Conservation (phyloP, 2,329 filamentous ascomycete genomes). For the Colletotrichum sansevieriae region DNA sequence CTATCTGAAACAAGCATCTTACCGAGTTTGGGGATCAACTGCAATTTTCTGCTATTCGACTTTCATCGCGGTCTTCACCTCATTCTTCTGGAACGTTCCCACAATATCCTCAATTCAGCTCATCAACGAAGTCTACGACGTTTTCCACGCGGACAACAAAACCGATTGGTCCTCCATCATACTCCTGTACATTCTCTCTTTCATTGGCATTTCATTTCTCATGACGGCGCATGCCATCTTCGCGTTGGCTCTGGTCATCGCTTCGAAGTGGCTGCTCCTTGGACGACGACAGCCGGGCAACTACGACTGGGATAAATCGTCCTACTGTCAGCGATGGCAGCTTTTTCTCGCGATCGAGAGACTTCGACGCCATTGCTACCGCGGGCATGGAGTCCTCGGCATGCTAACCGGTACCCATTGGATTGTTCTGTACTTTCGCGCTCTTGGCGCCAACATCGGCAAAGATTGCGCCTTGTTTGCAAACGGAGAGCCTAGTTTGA, state of each 20-base stretch:
- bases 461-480: constrained; percentile 68
- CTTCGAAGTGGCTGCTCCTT: constrained; percentile 64
- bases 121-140: constrained; percentile 50
- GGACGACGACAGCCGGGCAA: constrained; percentile 64
- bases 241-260: constrained; percentile 59
- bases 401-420: constrained; percentile 67
- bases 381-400: constrained; percentile 63
- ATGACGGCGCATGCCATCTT: constrained; percentile 58
- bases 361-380: constrained; percentile 63
- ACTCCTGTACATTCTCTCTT: constrained; percentile 56
- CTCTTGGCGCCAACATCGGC: constrained; percentile 66
- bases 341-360: constrained; percentile 65
- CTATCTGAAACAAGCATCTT: constrained; percentile 63
- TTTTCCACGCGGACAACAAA: constrained; percentile 43
- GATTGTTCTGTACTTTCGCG: constrained; percentile 65
- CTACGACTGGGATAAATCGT: constrained; percentile 69
- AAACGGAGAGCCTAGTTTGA: constrained; percentile 63
- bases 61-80: constrained; percentile 59
- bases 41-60: constrained; percentile 65
- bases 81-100: constrained; percentile 65
- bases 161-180: constrained; percentile 50
- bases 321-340: constrained; percentile 71
- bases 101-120: constrained; percentile 63
- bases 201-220: constrained; percentile 56
- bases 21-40: constrained; percentile 61